Conservation (phyloP, 1,284 basidiomycete species). For the Xanthoconium separans region DNA sequence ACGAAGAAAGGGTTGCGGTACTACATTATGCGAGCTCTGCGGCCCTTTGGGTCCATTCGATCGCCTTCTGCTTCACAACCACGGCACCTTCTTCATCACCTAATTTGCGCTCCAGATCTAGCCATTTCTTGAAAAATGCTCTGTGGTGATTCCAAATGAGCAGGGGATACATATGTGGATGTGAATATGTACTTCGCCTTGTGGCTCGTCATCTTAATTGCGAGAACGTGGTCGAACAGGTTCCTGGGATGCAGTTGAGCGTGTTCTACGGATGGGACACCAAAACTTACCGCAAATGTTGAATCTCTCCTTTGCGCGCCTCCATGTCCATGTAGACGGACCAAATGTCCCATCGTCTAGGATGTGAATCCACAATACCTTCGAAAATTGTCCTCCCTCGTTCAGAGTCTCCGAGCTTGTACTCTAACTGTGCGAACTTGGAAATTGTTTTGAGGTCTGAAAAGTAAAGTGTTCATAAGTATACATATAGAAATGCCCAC, state of each 20-base stretch:
- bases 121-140: constrained; percentile 97
- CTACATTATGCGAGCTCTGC: constrained; percentile 35
- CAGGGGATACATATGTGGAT: not conserved
- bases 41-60: constrained; percentile 80
- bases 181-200: constrained; percentile 77
- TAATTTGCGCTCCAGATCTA: constrained; percentile 82
- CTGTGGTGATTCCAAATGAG: constrained; percentile 37
- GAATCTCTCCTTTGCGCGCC: constrained; percentile 73
- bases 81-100: constrained; percentile 87
- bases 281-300: constrained; percentile 60
- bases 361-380: constrained; percentile 91
- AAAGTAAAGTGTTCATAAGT: constrained; percentile 2
- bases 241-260: constrained; percentile 47
- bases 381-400: constrained; percentile 96
- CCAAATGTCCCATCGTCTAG: constrained; percentile 96
- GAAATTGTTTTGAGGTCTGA: constrained; percentile 93
- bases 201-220: constrained; percentile 88
- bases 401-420: constrained; percentile 91
- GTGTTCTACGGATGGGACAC: constrained; percentile 1
- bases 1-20: constrained; percentile 25
- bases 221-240: constrained; percentile 81
- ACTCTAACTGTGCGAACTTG: constrained; percentile 94
- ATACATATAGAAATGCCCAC: constrained; percentile 30
- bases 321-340: constrained; percentile 98
- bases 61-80: constrained; percentile 82